A percentile compares a stretch with the other conserved stretches of the same genome.
phyloP scores from a whole-genome alignment of 768 basidiomycete species.

The Phylloporus arenicola region DNA sequence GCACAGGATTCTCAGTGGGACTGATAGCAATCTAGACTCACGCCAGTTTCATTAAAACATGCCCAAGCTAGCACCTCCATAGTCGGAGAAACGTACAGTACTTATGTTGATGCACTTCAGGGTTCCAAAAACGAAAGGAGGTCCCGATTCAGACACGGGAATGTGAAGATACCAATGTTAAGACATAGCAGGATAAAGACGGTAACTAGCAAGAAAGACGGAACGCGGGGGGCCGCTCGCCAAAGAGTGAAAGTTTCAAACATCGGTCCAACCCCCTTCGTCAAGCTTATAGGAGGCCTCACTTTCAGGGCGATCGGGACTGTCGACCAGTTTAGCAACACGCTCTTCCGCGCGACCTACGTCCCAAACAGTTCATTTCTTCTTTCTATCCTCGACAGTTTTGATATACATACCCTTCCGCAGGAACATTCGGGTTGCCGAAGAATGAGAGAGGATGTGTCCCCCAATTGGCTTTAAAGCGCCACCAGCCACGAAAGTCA shows the following conservation, averaged over 20 bases:
- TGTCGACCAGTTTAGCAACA: conserved; percentile 86
- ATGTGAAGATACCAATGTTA: not conserved
- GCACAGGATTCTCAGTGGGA: not conserved
- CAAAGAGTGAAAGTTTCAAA: conserved; percentile 39
- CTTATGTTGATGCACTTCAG: not conserved
- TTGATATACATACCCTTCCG: conserved; percentile 60
- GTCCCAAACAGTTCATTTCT: not conserved
- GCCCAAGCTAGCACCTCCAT: not conserved
- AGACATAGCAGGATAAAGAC: not conserved
- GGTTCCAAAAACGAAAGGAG: not conserved
- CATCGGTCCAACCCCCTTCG: conserved; percentile 86
- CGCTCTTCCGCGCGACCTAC: conserved; percentile 85
- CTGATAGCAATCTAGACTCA: not conserved
- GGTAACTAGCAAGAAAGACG: not conserved
- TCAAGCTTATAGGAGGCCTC: conserved; percentile 89
- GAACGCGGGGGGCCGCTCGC: not conserved
- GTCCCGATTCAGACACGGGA: not conserved
- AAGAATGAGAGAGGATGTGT: conserved; percentile 82
- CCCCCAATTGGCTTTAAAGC: conserved; percentile 89
- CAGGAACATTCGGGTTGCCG: conserved; percentile 81
- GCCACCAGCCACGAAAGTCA: conserved; percentile 93
- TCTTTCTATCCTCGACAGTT: not conserved
- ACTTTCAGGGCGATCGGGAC: conserved; percentile 83
- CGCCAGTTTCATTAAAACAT: not conserved
- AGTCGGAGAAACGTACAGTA: not conserved